phyloP scores from a whole-genome alignment of 805 yeast genomes.

The Debaryomyces hansenii region DNA sequence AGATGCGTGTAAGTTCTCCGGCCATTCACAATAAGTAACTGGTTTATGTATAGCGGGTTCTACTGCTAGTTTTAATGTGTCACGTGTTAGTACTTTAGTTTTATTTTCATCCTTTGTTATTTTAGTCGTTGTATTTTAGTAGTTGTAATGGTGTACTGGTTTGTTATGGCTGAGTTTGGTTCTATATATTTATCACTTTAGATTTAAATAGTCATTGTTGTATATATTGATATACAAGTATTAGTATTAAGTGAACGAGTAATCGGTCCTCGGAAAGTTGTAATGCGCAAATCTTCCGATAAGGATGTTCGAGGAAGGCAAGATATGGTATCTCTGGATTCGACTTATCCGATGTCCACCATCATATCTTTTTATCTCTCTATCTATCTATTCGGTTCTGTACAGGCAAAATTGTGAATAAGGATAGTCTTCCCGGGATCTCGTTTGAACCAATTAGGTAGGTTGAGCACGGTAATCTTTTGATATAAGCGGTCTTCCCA shows the following conservation, averaged over 20 bases:
- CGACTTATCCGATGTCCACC: no score
- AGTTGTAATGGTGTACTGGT: neutral
- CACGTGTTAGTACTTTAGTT: neutral
- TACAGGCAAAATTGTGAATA: neutral
- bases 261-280: no score
- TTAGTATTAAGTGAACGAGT: no score
- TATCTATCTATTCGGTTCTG: no score
- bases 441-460: neutral
- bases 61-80: neutral
- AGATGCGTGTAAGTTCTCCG: constrained; percentile 55
- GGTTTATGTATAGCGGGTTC: neutral
- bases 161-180: neutral
- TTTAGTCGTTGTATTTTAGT: neutral
- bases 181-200: neutral
- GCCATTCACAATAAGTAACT: constrained; percentile 18
- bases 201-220: neutral
- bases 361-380: no score
- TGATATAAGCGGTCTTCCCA: neutral
- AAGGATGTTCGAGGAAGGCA: no score
- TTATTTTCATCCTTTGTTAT: constrained; percentile 1
- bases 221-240: neutral
- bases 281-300: no score
- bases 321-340: no score
- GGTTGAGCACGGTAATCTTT: neutral
- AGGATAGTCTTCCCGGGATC: neutral